Evolutionary conservation across 768 basidiomycete genomes (phyloP).

Genomic region (Nidularia pulvinata): DNA sequence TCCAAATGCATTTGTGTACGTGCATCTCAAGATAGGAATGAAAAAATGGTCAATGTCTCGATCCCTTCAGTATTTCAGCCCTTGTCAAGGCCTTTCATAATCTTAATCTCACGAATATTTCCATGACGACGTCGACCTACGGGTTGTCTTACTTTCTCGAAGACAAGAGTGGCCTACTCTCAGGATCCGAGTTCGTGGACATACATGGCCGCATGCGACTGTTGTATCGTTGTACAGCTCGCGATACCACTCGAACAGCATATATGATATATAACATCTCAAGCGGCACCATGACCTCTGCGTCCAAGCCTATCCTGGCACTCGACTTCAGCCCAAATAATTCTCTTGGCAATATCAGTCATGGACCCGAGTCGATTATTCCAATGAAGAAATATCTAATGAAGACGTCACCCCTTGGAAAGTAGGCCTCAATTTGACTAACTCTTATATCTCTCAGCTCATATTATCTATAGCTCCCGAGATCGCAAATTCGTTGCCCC

Average conservation of each 20-base stretch:
- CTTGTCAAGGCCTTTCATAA: no score
- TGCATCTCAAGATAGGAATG: no score
- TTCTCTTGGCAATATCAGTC: constrained; percentile 50
- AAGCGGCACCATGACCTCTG: constrained; percentile 16
- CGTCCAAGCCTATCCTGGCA: constrained; percentile 34
- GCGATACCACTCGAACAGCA: constrained; percentile 35
- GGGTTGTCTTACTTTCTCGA: constrained; percentile 65
- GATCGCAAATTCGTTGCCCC: constrained; percentile 55
- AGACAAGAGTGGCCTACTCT: constrained; percentile 54
- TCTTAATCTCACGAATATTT: background rate
- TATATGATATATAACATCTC: constrained; percentile 55
- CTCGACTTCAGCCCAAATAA: constrained; percentile 52
- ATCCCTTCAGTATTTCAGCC: no score
- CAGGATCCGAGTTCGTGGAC: constrained; percentile 61
- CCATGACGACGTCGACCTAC: constrained; percentile 18
- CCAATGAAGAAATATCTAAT: constrained; percentile 55
- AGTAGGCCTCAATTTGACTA: constrained; percentile 28
- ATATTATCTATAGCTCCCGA: constrained; percentile 28
- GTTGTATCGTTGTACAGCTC: constrained; percentile 44
- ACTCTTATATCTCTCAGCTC: background rate
- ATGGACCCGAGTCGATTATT: constrained; percentile 29
- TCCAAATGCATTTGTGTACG: no score
- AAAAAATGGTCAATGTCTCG: no score
- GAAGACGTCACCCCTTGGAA: constrained; percentile 34
- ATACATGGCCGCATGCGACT: constrained; percentile 60